These are phyloP conservation scores for Candida vartiovaarae DNA, from an alignment of 805 yeast genomes.

Conservation along the genomic window DNA sequence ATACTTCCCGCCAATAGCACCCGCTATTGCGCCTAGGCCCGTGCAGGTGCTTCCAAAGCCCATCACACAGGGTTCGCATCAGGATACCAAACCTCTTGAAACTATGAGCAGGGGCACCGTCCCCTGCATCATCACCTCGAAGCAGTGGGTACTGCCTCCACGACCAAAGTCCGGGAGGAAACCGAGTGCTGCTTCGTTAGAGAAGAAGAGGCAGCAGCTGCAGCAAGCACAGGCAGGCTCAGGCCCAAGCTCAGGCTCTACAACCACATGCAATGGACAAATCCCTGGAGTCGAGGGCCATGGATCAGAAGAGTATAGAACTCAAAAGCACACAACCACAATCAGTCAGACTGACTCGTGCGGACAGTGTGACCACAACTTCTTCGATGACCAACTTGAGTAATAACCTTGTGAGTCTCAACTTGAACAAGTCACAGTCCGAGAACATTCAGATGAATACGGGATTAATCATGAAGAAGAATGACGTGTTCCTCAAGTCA, in stretches of 20 bases:
- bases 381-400: slow-evolving; percentile 9
- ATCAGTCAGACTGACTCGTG: neutral
- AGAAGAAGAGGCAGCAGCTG: slow-evolving; percentile 10
- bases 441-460: slow-evolving; percentile 5
- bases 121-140: slow-evolving; percentile 41
- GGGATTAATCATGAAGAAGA: slow-evolving; percentile 15
- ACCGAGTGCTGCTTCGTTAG: slow-evolving; percentile 24
- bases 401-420: slow-evolving; percentile 11
- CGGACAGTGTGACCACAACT: neutral
- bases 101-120: neutral
- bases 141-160: slow-evolving; percentile 79
- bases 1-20: slow-evolving; percentile 15
- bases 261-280: neutral
- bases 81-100: neutral
- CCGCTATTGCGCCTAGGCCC: slow-evolving; percentile 18
- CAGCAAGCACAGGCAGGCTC: slow-evolving; percentile 1
- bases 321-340: neutral
- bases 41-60: slow-evolving; percentile 19
- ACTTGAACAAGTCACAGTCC: slow-evolving; percentile 8
- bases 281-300: neutral
- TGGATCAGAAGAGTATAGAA: too few species aligned
- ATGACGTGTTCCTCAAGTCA: slow-evolving; percentile 22
- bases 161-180: slow-evolving; percentile 70
- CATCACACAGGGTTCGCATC: neutral
- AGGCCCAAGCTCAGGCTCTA: neutral